Evolutionary conservation across 2,329 filamentous ascomycete species (phyloP).

Genomic region (Colletotrichum sp.): DNA sequence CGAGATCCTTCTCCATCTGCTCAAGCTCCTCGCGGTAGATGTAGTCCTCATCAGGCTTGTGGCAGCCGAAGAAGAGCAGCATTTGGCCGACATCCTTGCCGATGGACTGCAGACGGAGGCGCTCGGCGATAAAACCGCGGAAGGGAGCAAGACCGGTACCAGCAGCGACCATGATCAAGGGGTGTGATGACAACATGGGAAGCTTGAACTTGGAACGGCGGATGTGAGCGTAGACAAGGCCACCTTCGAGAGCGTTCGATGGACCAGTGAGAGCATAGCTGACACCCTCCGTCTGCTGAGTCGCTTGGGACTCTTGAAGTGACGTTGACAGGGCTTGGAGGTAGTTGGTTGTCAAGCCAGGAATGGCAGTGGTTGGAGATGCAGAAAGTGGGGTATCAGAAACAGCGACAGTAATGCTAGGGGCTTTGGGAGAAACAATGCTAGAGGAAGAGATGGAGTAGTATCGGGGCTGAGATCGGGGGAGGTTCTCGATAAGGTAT

Average conservation of each 20-base stretch:
- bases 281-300: not conserved
- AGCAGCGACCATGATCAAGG: conserved; percentile 55
- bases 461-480: conserved; percentile 62
- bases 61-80: conserved; percentile 46
- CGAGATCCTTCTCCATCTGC: conserved; percentile 24
- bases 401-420: conserved; percentile 5
- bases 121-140: conserved; percentile 38
- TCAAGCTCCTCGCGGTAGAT: conserved; percentile 29
- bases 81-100: conserved; percentile 35
- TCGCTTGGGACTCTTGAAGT: not conserved
- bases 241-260: conserved; percentile 21
- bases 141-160: conserved; percentile 55
- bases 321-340: conserved; percentile 20
- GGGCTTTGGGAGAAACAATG: conserved; percentile 24
- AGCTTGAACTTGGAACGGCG: conserved; percentile 43
- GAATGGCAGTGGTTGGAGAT: conserved; percentile 27
- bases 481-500: conserved; percentile 60
- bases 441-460: conserved; percentile 67
- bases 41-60: conserved; percentile 37
- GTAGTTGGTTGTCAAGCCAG: conserved; percentile 30
- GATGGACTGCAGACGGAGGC: conserved; percentile 44
- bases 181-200: conserved; percentile 40
- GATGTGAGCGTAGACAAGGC: conserved; percentile 37
- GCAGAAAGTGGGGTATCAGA: conserved; percentile 26
- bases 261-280: conserved; percentile 9